These are phyloP conservation scores for Tetraselmis striata DNA, from an alignment of 139 green algal genomes.

Conservation along the genomic window DNA sequence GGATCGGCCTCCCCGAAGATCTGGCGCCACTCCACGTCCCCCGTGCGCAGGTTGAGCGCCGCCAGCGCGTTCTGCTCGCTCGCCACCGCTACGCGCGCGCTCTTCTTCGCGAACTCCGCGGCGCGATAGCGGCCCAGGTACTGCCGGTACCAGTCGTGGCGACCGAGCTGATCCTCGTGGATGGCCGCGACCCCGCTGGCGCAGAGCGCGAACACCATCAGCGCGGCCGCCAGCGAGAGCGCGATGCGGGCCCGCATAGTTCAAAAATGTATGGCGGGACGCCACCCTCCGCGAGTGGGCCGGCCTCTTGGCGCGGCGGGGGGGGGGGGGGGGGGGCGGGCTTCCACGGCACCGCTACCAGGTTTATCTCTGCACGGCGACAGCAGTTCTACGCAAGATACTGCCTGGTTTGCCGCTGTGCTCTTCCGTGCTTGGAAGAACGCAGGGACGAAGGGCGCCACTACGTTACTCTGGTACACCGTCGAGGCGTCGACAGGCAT, in stretches of 20 bases:
- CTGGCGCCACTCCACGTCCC: constrained; percentile 57
- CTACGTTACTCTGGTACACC: too few relatives aligned
- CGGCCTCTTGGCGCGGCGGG: too few relatives aligned
- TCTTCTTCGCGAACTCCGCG: constrained; percentile 26
- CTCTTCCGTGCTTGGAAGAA: too few relatives aligned
- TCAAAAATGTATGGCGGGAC: background rate
- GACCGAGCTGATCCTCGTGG: constrained; percentile 60
- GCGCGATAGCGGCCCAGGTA: constrained; percentile 41
- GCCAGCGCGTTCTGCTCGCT: constrained; percentile 46
- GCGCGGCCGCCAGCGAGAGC: background rate
- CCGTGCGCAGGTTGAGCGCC: constrained; percentile 43
- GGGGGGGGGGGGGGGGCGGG: too few relatives aligned
- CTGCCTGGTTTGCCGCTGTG: too few relatives aligned
- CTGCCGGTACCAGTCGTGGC: constrained; percentile 66
- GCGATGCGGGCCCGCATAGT: background rate
- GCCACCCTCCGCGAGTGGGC: constrained; percentile 38
- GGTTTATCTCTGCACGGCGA: too few relatives aligned
- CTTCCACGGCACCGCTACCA: too few relatives aligned
- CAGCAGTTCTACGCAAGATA: too few relatives aligned
- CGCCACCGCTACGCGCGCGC: constrained; percentile 33
- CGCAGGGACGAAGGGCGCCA: too few relatives aligned
- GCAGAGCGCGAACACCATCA: background rate
- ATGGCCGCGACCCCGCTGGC: constrained; percentile 17
- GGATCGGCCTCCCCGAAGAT: constrained; percentile 12
- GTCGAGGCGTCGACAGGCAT: too few relatives aligned